Base-by-base conservation (phyloP, 129 eudicot species). In the Escallonia herrerae region DNA sequence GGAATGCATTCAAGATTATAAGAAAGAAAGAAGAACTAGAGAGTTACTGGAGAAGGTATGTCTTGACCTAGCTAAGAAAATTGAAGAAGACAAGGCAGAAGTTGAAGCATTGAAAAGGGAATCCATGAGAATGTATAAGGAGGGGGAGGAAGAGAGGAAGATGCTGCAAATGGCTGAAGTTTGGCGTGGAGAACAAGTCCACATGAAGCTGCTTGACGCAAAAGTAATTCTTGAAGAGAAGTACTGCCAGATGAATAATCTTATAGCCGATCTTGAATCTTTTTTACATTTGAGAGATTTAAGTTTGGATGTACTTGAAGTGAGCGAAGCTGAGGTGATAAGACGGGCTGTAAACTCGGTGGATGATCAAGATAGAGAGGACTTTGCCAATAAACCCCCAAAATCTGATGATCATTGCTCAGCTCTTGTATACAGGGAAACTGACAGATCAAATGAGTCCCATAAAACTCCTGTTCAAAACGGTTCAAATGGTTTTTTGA, bases 121-220 rank as follows among this genome's bases (percentile, higher is more conserved):
- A 55, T 52, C 33, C 5, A 6, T 15, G 38, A 65, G 69, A 63
- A 42, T 66, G 11, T 53, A 15, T 13, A 67, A 58, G 50, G 66
- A 60, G 5, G 60, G 70, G 33, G 80, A 74, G 57, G 54, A 70
- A 59, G 77, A 75, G 72, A 80, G 77, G 72, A 80, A 66, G 54
- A 79, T 79, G 79, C 46, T 69, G 72, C 83, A 74, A 65, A 1
- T 74, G 71, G 79, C 79, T 33, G 79, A 79, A 63, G 76, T 60
- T 63, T 73, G 70, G 83, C 72, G 73, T 2, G 83, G 74, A 69
- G 83, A 79, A 53, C 64, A 54, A 7, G 76, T 72, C 40, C 76
- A 79, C 37, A 69, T 69, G 69, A 79, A 79, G 69, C 41, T 79
- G 56, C 44, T 56, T 33, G 77, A 80, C 38, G 80, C 80, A 4